Evolutionary conservation across 768 basidiomycete genomes (phyloP).

Genomic region (Cantharellus cinnabarinus): DNA sequence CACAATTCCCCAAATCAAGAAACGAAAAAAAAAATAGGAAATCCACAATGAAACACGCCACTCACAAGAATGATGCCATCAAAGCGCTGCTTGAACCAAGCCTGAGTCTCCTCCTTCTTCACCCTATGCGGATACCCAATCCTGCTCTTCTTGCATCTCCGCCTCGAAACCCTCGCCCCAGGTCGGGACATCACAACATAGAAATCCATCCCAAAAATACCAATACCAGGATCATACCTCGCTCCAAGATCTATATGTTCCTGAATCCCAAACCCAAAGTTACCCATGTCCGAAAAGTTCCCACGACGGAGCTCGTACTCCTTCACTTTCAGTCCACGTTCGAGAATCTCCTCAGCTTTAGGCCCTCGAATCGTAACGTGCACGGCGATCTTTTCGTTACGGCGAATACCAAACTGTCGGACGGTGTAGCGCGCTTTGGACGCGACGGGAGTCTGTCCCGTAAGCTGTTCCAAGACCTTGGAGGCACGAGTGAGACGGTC

Average conservation of each 20-base stretch:
- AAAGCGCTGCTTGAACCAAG: conserved; percentile 99
- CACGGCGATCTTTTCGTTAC: conserved; percentile 99
- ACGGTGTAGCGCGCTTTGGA: conserved; percentile 99
- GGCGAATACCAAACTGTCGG: conserved; percentile 95
- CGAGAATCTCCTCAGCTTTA: conserved; percentile 98
- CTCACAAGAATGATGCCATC: conserved; percentile 89
- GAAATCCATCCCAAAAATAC: conserved; percentile 99
- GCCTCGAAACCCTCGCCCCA: conserved; percentile 72
- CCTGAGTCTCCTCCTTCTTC: conserved; percentile 88
- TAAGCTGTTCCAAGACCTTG: conserved; percentile 98
- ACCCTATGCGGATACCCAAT: conserved; percentile 80
- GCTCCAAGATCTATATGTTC: conserved; percentile 99
- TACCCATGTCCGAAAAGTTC: conserved; percentile 97
- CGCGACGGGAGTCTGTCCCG: conserved; percentile 96
- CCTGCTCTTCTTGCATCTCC: conserved; percentile 74
- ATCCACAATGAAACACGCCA: not conserved
- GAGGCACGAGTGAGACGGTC: conserved; percentile 97
- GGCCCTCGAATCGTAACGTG: conserved; percentile 98
- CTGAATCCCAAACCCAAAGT: conserved; percentile 99
- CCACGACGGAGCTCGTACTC: conserved; percentile 94
- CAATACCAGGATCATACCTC: conserved; percentile 93
- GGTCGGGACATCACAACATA: conserved; percentile 95
- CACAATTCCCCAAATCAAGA: not conserved
- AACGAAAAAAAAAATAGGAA: not conserved
- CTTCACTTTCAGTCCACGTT: conserved; percentile 98